Base-by-base conservation (phyloP, 345 rosid genomes). In the Salix dunnii region DNA sequence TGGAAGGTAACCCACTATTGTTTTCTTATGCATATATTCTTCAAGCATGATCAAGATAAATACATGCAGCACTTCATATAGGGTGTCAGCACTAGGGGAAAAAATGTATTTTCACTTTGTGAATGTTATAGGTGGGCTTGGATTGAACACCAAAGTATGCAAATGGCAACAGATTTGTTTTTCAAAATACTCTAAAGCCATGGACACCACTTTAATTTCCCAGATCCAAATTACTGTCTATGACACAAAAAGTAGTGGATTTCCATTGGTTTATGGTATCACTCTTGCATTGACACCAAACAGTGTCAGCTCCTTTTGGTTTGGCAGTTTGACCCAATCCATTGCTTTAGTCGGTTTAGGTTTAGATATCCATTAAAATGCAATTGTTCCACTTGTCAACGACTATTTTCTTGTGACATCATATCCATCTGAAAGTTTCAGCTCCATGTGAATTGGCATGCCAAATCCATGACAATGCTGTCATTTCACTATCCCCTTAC, bases 1-100 rank as follows among this genome's bases (percentile, higher is more conserved):
- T 60, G 98, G 98, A 89, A 92, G 98, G 98, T 94, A 84, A 81
- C 35, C 67, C 64, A 16, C 75, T 53, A 63, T 49, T 48, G 30
- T 9, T 75, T 61, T 33, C 36, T 58, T 23, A 58, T 71, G 43
- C 76, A 48, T 9, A 18, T 73, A 70, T 70, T 46, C 74, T 70
- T 38, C 60, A 67, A 7, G 12, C 69, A 66, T 3, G 25, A 66
- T 3, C 62, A 58, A 58, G 62, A n/a, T 58, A 13, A 58, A n/a
- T 58, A 58, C 25, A 58, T 3, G 14, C 62, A 58, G 28, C 14
- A 4, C 10, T 25, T n/a, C 62, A 58, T 58, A 58, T n/a, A 23
- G 62, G 62, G 28, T 58, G 25, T 58, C 12, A n/a, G 62, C 62
- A n/a, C 62, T 23, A n/a, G 27, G 28, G 27, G 28, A 58, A 58